Percentiles rank a stretch among this genome's conserved stretches.
Conservation (phyloP, 192 early-diverging fungal genomes). For the Cladochytrium replicatum region DNA sequence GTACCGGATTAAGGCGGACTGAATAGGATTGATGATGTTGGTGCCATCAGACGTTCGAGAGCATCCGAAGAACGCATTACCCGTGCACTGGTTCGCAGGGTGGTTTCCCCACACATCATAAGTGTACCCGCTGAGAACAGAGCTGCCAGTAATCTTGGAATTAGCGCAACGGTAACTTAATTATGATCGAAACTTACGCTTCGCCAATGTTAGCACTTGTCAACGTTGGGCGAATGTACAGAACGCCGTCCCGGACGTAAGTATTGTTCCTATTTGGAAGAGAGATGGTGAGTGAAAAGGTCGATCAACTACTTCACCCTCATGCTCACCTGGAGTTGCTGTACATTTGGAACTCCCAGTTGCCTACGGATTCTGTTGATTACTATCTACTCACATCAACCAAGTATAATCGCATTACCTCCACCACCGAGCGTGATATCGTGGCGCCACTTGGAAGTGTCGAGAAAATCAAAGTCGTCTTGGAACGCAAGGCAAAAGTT, state of each 20-base stretch:
- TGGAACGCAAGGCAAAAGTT: slow-evolving; percentile 19
- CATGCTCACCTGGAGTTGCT: slow-evolving; percentile 18
- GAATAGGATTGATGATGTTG: slow-evolving; percentile 50
- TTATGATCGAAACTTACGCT: too few relatives aligned
- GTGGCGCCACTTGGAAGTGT: slow-evolving; percentile 14
- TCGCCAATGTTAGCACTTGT: slow-evolving; percentile 43
- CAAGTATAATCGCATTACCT: slow-evolving; percentile 9
- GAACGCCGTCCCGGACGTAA: slow-evolving; percentile 43
- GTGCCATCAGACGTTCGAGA: slow-evolving; percentile 17
- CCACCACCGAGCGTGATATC: slow-evolving; percentile 19
- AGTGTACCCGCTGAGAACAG: slow-evolving; percentile 30
- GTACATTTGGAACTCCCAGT: slow-evolving; percentile 22
- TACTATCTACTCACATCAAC: neutral
- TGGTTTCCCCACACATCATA: slow-evolving; percentile 11
- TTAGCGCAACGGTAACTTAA: too few relatives aligned
- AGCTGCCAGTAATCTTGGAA: too few relatives aligned
- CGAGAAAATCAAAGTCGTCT: slow-evolving; percentile 15
- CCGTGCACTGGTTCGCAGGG: slow-evolving; percentile 10
- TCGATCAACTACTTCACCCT: too few relatives aligned
- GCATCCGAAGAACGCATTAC: slow-evolving; percentile 21
- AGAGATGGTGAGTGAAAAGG: too few relatives aligned
- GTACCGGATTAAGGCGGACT: slow-evolving; percentile 40
- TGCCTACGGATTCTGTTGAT: neutral
- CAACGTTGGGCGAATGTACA: slow-evolving; percentile 51
- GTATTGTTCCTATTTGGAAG: slow-evolving; percentile 40